Base-by-base conservation (phyloP, 257 asterid species). In the Solanum medicagineum region DNA sequence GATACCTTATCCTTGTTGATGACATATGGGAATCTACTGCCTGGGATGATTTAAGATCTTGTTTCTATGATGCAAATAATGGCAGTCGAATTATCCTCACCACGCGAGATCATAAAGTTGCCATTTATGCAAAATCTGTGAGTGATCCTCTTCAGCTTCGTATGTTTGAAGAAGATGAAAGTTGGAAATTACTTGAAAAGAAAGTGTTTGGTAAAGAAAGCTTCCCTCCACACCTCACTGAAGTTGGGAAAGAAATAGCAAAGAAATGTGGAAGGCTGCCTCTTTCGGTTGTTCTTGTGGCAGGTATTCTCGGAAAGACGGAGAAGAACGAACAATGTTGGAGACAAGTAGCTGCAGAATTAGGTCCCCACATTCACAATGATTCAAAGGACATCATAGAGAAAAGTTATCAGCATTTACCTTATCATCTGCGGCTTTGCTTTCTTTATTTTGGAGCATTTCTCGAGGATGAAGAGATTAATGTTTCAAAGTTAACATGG, bases 401-500 rank as follows among this genome's bases (percentile, higher is more conserved):
- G 51, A 20, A n/a, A 2, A 86, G 88, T 42, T 86, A 82, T 62
- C 51, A 29, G n/a, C 22, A 71, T 32, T 86, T 86, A 9, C 88
- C 88, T 5, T 29, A 60, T 20, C 24, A 24, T 29, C n/a, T 85
- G 14, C 70, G 26, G 49, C 54, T 85, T 19, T 81, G 81, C 83
- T 81, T 86, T 24, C 88, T 86, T 29, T 86, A 86, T 60, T 75
- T 83, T n/a, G 86, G 73, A 45, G 59, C 86, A 60, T 83, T 83
- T 29, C 53, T 40, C 24, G 83, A 84, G 49, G 83, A 57, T 4
- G 17, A 11, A 45, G 36, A 36, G 40, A 74, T 84, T 24, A 22
- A 69, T 6, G 16, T 60, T 7, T 9, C 3, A 24, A 84, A 44
- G 44, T 63, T 86, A 86, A 19, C 80, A 20, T 14, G 1, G 9